Conservation (phyloP, 1,284 basidiomycete genomes). For the Tilletiopsis washingtonensis region DNA sequence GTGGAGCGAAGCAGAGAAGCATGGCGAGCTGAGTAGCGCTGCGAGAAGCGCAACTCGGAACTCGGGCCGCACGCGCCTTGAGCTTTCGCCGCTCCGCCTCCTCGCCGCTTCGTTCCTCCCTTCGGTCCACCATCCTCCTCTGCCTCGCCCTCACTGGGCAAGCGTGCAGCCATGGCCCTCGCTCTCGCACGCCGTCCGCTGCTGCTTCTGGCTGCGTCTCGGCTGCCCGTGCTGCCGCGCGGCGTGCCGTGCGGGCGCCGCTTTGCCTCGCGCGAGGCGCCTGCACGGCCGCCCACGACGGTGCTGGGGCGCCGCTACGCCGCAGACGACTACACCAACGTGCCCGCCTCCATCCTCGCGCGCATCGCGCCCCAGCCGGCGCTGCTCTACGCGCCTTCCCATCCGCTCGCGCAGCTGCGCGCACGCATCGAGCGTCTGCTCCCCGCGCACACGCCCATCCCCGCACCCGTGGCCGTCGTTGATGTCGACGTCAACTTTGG, state of each 20-base stretch:
- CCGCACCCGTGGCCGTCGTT: constrained; percentile 76
- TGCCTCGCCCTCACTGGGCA: too few relatives aligned
- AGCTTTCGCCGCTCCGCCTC: too few relatives aligned
- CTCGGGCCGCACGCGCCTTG: too few relatives aligned
- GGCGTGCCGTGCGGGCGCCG: background rate
- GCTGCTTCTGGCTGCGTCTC: too few relatives aligned
- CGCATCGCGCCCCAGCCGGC: constrained; percentile 58
- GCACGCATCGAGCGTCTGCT: constrained; percentile 77
- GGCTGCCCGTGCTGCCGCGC: too few relatives aligned
- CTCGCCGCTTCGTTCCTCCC: too few relatives aligned
- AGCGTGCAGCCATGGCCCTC: too few relatives aligned
- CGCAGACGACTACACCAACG: constrained; percentile 72
- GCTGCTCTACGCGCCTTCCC: constrained; percentile 67
- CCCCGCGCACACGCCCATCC: constrained; percentile 40
- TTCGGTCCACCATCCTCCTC: too few relatives aligned
- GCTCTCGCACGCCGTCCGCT: too few relatives aligned
- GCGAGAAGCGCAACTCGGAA: too few relatives aligned
- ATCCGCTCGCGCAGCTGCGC: constrained; percentile 81
- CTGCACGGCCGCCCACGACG: background rate
- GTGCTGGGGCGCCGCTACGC: constrained; percentile 51
- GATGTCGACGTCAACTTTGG: constrained; percentile 91
- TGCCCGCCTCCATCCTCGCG: constrained; percentile 72
- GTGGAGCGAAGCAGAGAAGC: too few relatives aligned
- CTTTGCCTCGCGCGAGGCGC: background rate
- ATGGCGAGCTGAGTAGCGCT: too few relatives aligned